A percentile compares a stretch with the other conserved stretches of the same genome.
phyloP scores from a whole-genome alignment of 257 asterid species.

The Cinchona pubescens region DNA sequence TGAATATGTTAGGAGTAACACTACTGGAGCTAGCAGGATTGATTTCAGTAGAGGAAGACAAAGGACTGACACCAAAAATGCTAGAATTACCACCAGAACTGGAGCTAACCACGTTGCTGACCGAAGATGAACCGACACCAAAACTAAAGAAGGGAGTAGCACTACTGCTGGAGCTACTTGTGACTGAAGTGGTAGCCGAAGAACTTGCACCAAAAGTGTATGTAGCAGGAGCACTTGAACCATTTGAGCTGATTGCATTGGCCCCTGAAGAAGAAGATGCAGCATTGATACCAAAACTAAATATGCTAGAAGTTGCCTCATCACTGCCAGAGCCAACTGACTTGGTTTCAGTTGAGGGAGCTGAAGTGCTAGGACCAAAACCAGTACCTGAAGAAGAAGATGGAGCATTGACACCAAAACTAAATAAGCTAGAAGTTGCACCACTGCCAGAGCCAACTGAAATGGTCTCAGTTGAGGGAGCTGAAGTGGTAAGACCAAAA shows the following conservation, averaged over 20 bases:
- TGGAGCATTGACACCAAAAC: slow-evolving; percentile 7
- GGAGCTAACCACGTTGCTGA: slow-evolving; percentile 31
- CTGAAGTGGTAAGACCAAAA: slow-evolving; percentile 17
- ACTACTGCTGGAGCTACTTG: slow-evolving; percentile 29
- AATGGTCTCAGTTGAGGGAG: slow-evolving; percentile 17
- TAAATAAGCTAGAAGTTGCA: slow-evolving; percentile 17
- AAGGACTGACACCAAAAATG: slow-evolving; percentile 40
- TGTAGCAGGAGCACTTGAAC: slow-evolving; percentile 12
- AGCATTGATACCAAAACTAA: slow-evolving; percentile 7
- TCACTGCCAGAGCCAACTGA: slow-evolving; percentile 9
- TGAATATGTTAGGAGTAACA: slow-evolving; percentile 35
- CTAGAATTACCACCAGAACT: slow-evolving; percentile 33
- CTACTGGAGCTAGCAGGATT: slow-evolving; percentile 37
- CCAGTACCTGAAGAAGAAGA: slow-evolving; percentile 15
- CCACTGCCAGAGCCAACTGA: slow-evolving; percentile 10
- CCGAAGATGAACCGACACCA: slow-evolving; percentile 30
- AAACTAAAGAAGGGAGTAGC: slow-evolving; percentile 33
- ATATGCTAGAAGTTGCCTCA: slow-evolving; percentile 17
- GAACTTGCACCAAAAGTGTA: slow-evolving; percentile 35
- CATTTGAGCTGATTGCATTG: slow-evolving; percentile 10
- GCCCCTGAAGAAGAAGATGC: slow-evolving; percentile 12
- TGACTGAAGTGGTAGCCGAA: slow-evolving; percentile 39
- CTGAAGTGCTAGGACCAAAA: slow-evolving; percentile 18
- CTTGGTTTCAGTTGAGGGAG: slow-evolving; percentile 18
- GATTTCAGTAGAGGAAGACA: slow-evolving; percentile 39